Evolutionary conservation across 2,329 filamentous ascomycete species (phyloP), one percentile per base, ranked within the genome.

Genomic region (Neofusicoccum laricinum): DNA sequence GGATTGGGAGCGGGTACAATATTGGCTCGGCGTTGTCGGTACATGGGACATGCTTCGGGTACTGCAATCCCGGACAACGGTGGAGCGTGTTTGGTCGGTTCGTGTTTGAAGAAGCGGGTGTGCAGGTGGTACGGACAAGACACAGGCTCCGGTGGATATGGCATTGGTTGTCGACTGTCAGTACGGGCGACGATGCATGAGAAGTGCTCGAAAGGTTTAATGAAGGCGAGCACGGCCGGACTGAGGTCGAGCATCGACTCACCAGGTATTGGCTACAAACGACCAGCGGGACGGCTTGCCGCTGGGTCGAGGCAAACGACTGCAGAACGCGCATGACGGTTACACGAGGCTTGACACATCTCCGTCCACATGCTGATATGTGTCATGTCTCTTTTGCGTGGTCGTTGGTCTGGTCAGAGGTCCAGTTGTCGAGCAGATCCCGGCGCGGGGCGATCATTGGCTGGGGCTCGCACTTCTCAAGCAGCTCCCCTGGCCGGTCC

Each of bases 291-390:
- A 46, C 61, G 41, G 55, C 45, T 64, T 64, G 63, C 63, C 63
- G 63, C 63, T 64, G 53, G 46, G 32, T 45, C 17, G n/a, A 57
- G 46, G 21, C 10, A 57, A 50, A 51, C 49, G 53, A 51, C 51
- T 64, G 63, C 61, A 63, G 61, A 43, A 63, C 8, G 36, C 61
- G 61, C 63, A 64, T 64, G 55, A 64, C 15, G 40, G 63, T 64
- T 64, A 64, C 63, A 64, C 63, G 41, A 61, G 21, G 61, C 53
- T 61, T 64, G 63, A 61, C 45, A 64, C 63, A 59, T 21, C 21
- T 38, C 34, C 43, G 41, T 59, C 53, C 30, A 38, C 53, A 61
- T 45, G 51, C 55, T 59, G 53, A 45, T 34, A 51, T 49, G 63
- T 64, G 43, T 61, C 62, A 58, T 55, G 19, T 64, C 53, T 50